These are phyloP conservation scores for Testicularia cyperi DNA, from an alignment of 1,284 basidiomycete genomes.

Conservation along the genomic window DNA sequence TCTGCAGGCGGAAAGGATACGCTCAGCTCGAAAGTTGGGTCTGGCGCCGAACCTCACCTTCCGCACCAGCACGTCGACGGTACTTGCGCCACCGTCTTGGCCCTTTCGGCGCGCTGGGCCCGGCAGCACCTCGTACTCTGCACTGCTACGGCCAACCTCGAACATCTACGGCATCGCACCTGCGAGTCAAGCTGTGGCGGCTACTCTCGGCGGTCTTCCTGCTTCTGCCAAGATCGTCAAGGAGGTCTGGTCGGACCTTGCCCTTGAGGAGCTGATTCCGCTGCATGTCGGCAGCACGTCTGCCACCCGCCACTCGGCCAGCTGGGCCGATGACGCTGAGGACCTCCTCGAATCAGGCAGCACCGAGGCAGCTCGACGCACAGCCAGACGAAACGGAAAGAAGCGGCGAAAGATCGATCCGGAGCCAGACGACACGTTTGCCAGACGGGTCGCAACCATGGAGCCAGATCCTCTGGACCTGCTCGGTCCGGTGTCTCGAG, in stretches of 20 bases:
- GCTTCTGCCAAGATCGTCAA: conserved; percentile 12
- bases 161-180: conserved; percentile 29
- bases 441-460: conserved; percentile 9
- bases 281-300: conserved; percentile 12
- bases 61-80: conserved; percentile 15
- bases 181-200: conserved; percentile 28
- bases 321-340: not conserved
- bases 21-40: conserved; percentile 16
- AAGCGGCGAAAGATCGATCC: conserved; percentile 15
- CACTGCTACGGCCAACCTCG: conserved; percentile 31
- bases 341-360: not conserved
- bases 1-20: conserved; percentile 1
- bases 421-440: conserved; percentile 11
- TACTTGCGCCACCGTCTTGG: conserved; percentile 33
- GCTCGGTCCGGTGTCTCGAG: conserved; percentile 21
- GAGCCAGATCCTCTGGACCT: conserved; percentile 33
- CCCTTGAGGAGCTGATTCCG: conserved; percentile 43
- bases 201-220: conserved; percentile 20
- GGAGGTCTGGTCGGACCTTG: conserved; percentile 51
- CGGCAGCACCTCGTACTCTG: conserved; percentile 36
- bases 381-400: too few relatives aligned
- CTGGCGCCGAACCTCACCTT: conserved; percentile 23
- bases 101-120: conserved; percentile 44
- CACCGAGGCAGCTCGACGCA: not conserved
- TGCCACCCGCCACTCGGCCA: conserved; percentile 8